phyloP scores from a whole-genome alignment of 139 green algal species.

The Haematococcus lacustris region DNA sequence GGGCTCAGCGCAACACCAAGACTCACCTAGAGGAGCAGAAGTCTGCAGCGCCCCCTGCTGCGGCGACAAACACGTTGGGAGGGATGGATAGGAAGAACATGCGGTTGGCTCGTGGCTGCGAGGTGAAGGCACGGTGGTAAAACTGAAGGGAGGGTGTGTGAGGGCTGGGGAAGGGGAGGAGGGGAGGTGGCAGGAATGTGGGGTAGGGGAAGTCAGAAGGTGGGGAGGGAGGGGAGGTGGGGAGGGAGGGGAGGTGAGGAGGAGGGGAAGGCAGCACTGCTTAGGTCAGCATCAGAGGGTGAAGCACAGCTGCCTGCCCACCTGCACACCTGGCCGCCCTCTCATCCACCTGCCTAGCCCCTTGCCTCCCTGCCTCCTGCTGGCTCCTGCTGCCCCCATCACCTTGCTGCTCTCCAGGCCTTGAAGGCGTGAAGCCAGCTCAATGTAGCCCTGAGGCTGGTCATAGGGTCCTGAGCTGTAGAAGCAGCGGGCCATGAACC shows the following conservation, averaged over 20 bases:
- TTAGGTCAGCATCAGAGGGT: background rate
- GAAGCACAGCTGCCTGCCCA: background rate
- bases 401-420: slow-evolving; percentile 26
- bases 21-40: slow-evolving; percentile 59
- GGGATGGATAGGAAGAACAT: slow-evolving; percentile 99
- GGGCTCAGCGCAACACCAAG: too few relatives aligned
- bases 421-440: too few relatives aligned
- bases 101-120: slow-evolving; percentile 57
- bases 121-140: background rate
- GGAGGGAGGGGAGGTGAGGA: background rate
- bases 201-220: background rate
- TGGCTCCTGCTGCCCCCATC: background rate
- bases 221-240: too few relatives aligned
- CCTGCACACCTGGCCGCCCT: too few relatives aligned
- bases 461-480: slow-evolving; percentile 68
- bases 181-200: background rate
- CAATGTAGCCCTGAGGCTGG: slow-evolving; percentile 52
- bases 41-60: slow-evolving; percentile 60
- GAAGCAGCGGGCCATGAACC: slow-evolving; percentile 84
- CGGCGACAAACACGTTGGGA: slow-evolving; percentile 82
- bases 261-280: background rate
- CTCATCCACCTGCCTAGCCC: background rate
- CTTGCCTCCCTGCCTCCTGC: background rate
- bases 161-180: too few relatives aligned
- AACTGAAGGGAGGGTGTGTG: too few relatives aligned